Base-by-base conservation (phyloP, 768 basidiomycete species). In the Tephrocybe sp. region DNA sequence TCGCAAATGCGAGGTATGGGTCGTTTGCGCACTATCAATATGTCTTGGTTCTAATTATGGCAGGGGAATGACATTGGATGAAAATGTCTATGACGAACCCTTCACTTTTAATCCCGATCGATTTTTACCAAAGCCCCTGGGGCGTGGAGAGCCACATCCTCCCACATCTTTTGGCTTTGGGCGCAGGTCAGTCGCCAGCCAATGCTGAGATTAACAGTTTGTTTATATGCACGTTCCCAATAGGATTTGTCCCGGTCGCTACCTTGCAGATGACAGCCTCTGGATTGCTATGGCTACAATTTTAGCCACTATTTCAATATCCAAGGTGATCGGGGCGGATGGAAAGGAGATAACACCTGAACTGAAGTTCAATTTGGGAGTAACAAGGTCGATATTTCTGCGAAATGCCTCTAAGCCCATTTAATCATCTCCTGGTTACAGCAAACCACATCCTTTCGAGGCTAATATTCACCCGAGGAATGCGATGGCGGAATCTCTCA, bases 241-340 rank as follows among this genome's bases (percentile, higher is more conserved):
- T 60, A 45, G 63, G 57, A 45, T 57, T 47, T 54, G 65, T 69
- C 54, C 71, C 56, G 44, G 59, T 36, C 34, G 61, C 36, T 41
- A 52, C 66, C 22, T 73, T 45, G 63, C 60, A 63, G 48, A 60
- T 49, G 20, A 57, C 53, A 51, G 60, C 17, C 45, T 60, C 2
- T 60, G 60, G 59, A 55, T 63, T 16, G 52, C 53, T 2, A 52
- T 60, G 17, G 59, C 64, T 1, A 62, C 60, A 16, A 52, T 72
- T 8, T 55, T 71, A 32, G 57, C 69, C 1, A 54, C 62, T 2
- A 62, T 68, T 47, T 56, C 60, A n/a, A 63, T 72, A 19, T 48
- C 48, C 6, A 65, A 63, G 48, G 56, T 61, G 1, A 39, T 45
- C n/a, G 70, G 67, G 38, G 53, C 54, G 3, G 51, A 59, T n/a